A percentile compares a stretch with the other conserved stretches of the same genome.
phyloP scores from a whole-genome alignment of 352 stramenopile species.

The Phytopythium boreale region DNA sequence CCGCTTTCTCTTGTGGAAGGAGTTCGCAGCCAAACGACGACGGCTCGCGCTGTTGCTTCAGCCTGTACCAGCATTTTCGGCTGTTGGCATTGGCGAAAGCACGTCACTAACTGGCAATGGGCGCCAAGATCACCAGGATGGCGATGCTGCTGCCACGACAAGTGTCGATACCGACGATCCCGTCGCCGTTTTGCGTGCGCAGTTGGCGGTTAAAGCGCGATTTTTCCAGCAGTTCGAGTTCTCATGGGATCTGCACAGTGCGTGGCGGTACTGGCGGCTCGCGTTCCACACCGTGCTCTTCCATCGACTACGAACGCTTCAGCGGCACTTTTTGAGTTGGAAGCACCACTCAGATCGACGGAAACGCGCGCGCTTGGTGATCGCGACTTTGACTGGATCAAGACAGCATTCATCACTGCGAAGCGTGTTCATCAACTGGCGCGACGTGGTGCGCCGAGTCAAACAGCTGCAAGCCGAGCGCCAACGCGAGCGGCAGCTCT shows the following conservation, averaged over 20 bases:
- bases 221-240: conserved; percentile 48
- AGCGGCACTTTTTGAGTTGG: conserved; percentile 33
- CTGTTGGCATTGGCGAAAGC: not conserved
- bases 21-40: conserved; percentile 26
- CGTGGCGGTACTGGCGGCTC: conserved; percentile 58
- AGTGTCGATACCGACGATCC: not conserved
- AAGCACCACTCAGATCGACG: conserved; percentile 17
- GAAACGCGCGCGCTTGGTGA: conserved; percentile 13
- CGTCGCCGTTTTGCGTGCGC: conserved; percentile 10
- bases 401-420: conserved; percentile 3
- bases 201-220: conserved; percentile 35
- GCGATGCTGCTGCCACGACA: not conserved
- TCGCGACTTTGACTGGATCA: conserved; percentile 14
- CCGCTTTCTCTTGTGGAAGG: conserved; percentile 52
- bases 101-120: not conserved
- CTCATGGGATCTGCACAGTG: conserved; percentile 30
- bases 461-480: conserved; percentile 46
- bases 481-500: conserved; percentile 49
- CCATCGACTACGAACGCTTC: conserved; percentile 39
- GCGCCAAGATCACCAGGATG: not conserved
- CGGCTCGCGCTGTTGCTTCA: conserved; percentile 27
- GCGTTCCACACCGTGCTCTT: conserved; percentile 63
- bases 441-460: conserved; percentile 32
- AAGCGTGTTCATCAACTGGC: conserved; percentile 33
- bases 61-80: not conserved